Base-by-base conservation (phyloP, 2,329 filamentous ascomycete genomes). In the Pseudocercospora vitis region DNA sequence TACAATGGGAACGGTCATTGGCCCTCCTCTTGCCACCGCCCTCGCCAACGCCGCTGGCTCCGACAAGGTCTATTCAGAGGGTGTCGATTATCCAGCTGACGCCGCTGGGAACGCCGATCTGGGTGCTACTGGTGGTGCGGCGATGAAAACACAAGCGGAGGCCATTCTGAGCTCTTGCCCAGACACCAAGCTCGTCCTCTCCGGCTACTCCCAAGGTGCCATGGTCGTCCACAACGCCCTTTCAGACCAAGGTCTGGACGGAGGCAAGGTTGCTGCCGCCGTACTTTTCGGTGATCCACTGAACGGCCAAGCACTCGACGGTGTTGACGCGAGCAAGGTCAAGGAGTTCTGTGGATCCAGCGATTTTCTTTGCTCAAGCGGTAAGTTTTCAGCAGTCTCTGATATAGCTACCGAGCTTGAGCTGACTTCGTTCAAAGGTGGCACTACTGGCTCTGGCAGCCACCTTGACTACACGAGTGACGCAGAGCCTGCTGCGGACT, bases 1-100 rank as follows among this genome's bases (percentile, higher is more conserved):
- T 31, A 82, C 80, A 56, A 76, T 83, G 50, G 81, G 80, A 11
- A 67, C 66, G 18, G 45, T 60, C 35, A 49, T 58, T 21, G 58
- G 58, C 12, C 61, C 62, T 31, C 56, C 55, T 47, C 54, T 65
- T 8, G 51, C 54, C 9, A 56, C 21, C 14, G 60, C 55, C 12
- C 59, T 65, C 6, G 52, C 39, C 7, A 48, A 46, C 5, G 47
- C 46, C 24, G 53, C 59, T 3, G 62, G 61, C 21, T 54, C 54
- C 21, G 60, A 58, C 33, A 58, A 46, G 2, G 6, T 39, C 23
- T 57, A 51, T 28, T 39, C 48, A 21, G 58, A 65, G 46, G 65
- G 65, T 26, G 63, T 67, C 40, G 59, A 64, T 48, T 67, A 67
- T 50, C 55, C 64, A 2, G 65, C 65, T 33, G 55, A 58, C 39